Conservation (phyloP, 2,329 filamentous ascomycete genomes). For the Hirsutella minnesotensis region DNA sequence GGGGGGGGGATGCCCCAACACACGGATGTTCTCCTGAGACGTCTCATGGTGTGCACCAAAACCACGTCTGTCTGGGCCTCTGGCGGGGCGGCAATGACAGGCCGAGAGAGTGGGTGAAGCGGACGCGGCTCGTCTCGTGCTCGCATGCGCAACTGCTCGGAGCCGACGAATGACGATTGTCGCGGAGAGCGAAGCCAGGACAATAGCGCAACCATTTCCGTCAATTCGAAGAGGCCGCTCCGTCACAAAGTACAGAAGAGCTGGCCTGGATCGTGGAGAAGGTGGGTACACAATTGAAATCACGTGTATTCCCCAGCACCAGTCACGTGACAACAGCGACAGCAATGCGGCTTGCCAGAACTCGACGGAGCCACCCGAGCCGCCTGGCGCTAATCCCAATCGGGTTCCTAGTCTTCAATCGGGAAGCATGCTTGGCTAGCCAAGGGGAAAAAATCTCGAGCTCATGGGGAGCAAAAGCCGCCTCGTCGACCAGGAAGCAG, state of each 20-base stretch:
- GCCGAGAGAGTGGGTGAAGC: neutral
- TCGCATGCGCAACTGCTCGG: no score
- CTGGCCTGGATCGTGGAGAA: neutral
- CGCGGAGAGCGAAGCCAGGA: no score
- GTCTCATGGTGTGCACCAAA: slow-evolving; percentile 6
- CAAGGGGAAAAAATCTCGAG: slow-evolving; percentile 21
- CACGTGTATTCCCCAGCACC: no score
- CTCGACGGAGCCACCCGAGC: no score
- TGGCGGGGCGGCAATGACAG: neutral
- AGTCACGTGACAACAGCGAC: no score
- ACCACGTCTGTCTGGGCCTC: neutral
- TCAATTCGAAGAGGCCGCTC: no score
- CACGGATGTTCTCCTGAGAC: slow-evolving; percentile 5
- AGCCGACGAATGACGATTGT: no score
- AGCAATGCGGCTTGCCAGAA: no score
- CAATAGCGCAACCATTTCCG: no score
- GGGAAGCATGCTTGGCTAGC: slow-evolving; percentile 2
- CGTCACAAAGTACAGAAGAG: no score
- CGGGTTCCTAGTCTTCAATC: slow-evolving; percentile 4
- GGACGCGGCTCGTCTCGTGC: neutral
- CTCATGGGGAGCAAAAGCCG: slow-evolving; percentile 1
- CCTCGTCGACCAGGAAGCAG: neutral
- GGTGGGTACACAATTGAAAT: no score
- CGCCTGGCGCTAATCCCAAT: slow-evolving; percentile 3
- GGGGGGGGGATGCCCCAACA: no score